phyloP scores from a whole-genome alignment of 2,329 filamentous ascomycete species.

The Aspergillus sergii region DNA sequence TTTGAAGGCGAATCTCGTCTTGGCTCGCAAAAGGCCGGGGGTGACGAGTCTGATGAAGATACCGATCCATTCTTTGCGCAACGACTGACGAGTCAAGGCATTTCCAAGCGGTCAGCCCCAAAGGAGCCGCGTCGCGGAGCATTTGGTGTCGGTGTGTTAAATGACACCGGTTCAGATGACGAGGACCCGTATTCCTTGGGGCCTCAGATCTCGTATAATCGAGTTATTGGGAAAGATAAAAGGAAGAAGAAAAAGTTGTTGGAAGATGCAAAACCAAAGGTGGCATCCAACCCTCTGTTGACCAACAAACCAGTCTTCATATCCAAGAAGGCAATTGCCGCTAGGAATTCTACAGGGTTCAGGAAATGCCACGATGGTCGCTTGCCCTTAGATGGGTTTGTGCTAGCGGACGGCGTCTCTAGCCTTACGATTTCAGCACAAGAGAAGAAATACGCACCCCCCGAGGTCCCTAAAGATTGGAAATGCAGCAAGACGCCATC shows the following conservation, averaged over 20 bases:
- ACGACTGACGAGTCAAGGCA: constrained; percentile 34
- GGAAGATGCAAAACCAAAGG: constrained; percentile 39
- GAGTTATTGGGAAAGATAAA: constrained; percentile 77
- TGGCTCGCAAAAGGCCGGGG: constrained; percentile 17
- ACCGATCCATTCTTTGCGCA: constrained; percentile 40
- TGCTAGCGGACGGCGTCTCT: constrained; percentile 62
- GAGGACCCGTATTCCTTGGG: constrained; percentile 94
- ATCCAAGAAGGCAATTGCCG: constrained; percentile 61
- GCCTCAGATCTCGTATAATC: constrained; percentile 85
- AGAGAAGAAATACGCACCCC: constrained; percentile 49
- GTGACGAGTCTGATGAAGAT: constrained; percentile 27
- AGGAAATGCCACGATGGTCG: constrained; percentile 82
- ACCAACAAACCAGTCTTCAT: constrained; percentile 73
- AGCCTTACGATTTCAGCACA: constrained; percentile 50
- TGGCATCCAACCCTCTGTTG: constrained; percentile 64
- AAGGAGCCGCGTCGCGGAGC: constrained; percentile 63
- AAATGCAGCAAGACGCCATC: constrained; percentile 59
- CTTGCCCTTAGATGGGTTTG: constrained; percentile 77
- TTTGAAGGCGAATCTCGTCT: constrained; percentile 46
- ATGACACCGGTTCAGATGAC: constrained; percentile 92
- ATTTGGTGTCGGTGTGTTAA: constrained; percentile 85
- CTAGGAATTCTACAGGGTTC: constrained; percentile 51
- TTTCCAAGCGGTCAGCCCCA: constrained; percentile 50
- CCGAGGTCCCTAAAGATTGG: constrained; percentile 63
- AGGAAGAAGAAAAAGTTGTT: constrained; percentile 67